Conservation (phyloP, 305 asterid genomes). For the Caryopteris hybrid region DNA sequence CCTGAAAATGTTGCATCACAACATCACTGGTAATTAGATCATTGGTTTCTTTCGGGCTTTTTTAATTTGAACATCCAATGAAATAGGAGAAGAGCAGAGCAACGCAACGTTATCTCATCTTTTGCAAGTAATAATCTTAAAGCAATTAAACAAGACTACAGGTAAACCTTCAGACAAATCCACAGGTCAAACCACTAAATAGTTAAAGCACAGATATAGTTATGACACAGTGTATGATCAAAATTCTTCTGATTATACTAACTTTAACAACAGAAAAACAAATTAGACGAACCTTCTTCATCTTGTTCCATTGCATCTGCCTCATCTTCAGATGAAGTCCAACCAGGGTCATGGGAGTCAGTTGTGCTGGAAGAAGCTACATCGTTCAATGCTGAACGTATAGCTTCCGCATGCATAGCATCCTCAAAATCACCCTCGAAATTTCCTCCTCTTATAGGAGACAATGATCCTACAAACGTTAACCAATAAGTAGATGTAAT, state of each 20-base stretch:
- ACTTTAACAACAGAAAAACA: conserved; percentile 2
- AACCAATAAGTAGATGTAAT: background rate
- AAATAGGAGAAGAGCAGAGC: too few species aligned
- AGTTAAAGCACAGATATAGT: background rate
- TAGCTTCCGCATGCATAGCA: conserved; percentile 46
- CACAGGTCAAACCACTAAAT: too few species aligned
- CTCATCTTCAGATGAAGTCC: conserved; percentile 90
- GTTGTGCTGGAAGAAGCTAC: conserved; percentile 53
- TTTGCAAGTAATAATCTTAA: too few species aligned
- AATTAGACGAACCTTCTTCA: conserved; percentile 32
- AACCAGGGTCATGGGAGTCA: conserved; percentile 44
- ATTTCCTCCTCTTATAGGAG: conserved; percentile 40
- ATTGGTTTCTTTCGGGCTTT: too few species aligned
- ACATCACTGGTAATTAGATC: conserved; percentile 5
- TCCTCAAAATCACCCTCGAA: conserved; percentile 34
- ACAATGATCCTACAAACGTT: conserved; percentile 33
- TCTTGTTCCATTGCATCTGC: conserved; percentile 57
- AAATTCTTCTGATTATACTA: background rate
- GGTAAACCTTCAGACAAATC: too few species aligned
- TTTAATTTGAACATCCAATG: too few species aligned
- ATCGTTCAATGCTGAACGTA: conserved; percentile 43
- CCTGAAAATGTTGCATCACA: conserved; percentile 26
- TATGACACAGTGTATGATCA: background rate
- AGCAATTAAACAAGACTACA: too few species aligned
- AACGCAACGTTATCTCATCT: too few species aligned